Evolutionary conservation across 495 filamentous ascomycete species (phyloP), one percentile per base, ranked within the genome.

Genomic region (Aspergillus funiculosus): DNA sequence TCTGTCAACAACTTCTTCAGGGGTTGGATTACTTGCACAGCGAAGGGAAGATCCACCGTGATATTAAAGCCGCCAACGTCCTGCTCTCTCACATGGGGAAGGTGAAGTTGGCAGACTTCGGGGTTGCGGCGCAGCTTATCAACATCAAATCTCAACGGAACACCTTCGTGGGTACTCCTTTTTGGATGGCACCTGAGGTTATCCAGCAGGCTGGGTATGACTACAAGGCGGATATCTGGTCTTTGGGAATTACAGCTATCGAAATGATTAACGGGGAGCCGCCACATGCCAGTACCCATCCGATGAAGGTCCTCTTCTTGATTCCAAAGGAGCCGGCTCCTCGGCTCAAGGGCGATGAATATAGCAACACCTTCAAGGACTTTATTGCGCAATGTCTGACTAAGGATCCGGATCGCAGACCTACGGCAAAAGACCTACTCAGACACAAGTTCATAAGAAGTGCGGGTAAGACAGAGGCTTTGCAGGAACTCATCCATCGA

Each of bases 141-240:
- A 94, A 95, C 64, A 95, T 95, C 62, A 97, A 96, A 68, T 95
- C 92, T 6, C 89, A 95, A 69, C 85, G 92, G 18, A 94, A 95
- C 56, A 98, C 92, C 0, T 97, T 98, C 57, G 92, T 98, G n/a
- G 92, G 92, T 6, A 98, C 92, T 3, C 92, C 92, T 0, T 98
- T 94, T 69, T 98, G 92, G 92, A 98, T 98, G 92, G 92, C 92
- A 4, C 92, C 92, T 6, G 92, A 98, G 61, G 92, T 98, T 13
- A 98, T 98, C 53, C 85, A 96, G 65, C 91, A 97, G 69, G 80
- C 86, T 41, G 92, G 92, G 20, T 97, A 98, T 53, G 90, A 95
- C 63, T 94, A 87, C 70, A 94, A 94, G 68, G 92, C 92, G 15
- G 92, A 98, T 61, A 90, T 98, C 32, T 98, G 92, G 92, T 96